These are phyloP conservation scores for Pyracantha coccinea DNA, from an alignment of 331 rosid species.

Conservation along the genomic window DNA sequence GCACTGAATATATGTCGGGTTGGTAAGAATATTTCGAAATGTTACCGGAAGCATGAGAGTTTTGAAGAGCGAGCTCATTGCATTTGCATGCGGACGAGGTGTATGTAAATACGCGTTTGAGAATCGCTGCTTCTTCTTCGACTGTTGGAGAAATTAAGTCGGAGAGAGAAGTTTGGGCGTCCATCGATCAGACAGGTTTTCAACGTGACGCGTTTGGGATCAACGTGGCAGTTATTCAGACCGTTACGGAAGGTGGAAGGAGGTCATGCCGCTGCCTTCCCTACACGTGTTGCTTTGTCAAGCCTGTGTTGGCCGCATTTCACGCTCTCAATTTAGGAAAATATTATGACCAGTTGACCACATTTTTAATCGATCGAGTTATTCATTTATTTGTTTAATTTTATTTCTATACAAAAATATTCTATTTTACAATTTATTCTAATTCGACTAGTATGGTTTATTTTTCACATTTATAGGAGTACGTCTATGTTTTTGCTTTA, in stretches of 20 bases:
- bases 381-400: no score
- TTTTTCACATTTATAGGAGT: no score
- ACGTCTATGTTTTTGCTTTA: no score
- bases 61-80: background rate
- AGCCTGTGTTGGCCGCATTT: background rate
- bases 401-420: no score
- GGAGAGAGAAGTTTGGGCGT: background rate
- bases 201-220: conserved; percentile 25
- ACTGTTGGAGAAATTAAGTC: background rate
- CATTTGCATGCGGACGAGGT: background rate
- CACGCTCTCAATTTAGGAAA: background rate
- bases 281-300: conserved; percentile 36
- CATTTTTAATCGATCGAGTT: no score
- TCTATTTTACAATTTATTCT: no score
- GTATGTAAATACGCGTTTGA: background rate
- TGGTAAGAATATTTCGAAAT: background rate
- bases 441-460: no score
- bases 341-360: no score
- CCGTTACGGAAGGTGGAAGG: background rate
- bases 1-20: background rate
- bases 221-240: conserved; percentile 34
- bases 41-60: background rate
- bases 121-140: background rate
- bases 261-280: background rate
- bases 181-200: background rate